A percentile compares a stretch with the other conserved stretches of the same genome.
phyloP scores from a whole-genome alignment of 306 rosid species.

The Hippophae rhamnoides region DNA sequence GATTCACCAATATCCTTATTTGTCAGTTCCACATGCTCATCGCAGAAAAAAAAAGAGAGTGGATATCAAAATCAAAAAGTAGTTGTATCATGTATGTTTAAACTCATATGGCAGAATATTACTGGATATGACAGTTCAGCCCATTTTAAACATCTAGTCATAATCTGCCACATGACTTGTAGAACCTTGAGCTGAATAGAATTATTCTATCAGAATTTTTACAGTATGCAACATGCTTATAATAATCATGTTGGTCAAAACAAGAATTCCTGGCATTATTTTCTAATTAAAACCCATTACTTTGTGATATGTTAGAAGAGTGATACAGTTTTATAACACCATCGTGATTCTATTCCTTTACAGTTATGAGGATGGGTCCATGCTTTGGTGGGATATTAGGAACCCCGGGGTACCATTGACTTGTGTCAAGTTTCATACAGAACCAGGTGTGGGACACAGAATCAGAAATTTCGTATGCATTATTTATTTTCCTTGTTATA shows the following conservation, averaged over 20 bases:
- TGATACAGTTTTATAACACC: constrained; percentile 1
- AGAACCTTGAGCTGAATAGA: too few species aligned
- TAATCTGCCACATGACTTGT: too few species aligned
- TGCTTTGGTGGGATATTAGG: constrained; percentile 97
- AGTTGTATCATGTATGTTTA: too few species aligned
- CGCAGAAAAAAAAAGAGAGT: too few species aligned
- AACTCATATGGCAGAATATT: too few species aligned
- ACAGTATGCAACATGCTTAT: neutral
- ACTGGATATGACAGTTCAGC: too few species aligned
- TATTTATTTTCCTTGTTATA: constrained; percentile 7
- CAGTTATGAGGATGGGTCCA: constrained; percentile 89
- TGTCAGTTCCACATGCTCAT: too few species aligned
- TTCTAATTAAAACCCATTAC: neutral
- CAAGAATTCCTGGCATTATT: neutral
- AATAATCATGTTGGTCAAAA: neutral
- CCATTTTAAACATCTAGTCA: too few species aligned
- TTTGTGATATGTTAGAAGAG: neutral
- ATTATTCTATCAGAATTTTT: too few species aligned
- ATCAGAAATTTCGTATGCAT: constrained; percentile 3
- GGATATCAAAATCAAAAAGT: too few species aligned
- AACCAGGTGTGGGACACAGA: constrained; percentile 50
- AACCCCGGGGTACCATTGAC: constrained; percentile 55
- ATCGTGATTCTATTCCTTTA: constrained; percentile 13
- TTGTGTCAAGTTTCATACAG: constrained; percentile 75
- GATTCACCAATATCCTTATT: too few species aligned